Base-by-base conservation (phyloP, 306 rosid genomes). In the Medicago truncatula region DNA sequence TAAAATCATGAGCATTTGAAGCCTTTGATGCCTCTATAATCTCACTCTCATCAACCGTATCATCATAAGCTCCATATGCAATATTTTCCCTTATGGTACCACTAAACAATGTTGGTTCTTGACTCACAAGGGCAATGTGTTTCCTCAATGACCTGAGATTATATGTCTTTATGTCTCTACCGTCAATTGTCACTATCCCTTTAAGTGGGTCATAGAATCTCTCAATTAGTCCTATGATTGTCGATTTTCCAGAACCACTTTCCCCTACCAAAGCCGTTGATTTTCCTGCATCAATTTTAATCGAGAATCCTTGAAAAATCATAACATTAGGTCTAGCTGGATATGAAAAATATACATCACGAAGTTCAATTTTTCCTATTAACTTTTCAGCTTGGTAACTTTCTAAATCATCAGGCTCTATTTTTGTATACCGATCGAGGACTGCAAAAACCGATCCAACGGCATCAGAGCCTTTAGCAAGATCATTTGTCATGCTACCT, bases 211-310 rank as follows among this genome's bases (percentile, higher is more conserved):
- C 98, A 36, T 94, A 94, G 69, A 94, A 94, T 69, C 97, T 84
- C 76, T 94, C 94, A 0, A 94, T 88, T 23, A 94, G 20, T 0
- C 91, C 91, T 12, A 94, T 85, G 31, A 94, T 87, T 36, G 98
- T 94, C 58, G 98, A 94, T 36, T 94, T 94, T 0, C 98, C 98
- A 0, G 94, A 94, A 20, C 97, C 97, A 63, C 98, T 94, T 52
- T 88, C 91, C 0, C 97, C 98, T 0, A 94, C 98, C 25, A 94
- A 61, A 3, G 97, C 97, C 0, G 96, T 91, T 15, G 98, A 94
- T 58, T 79, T 88, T 0, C 97, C 97, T 0, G 95, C 89, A 65
- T 86, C 89, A 3, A 94, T 86, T 47, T 64, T 81, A 50, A 91
- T 89, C 0, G 97, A 94, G 83, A 94, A 94, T 3, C 91, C 91